Conservation (phyloP, 2,329 filamentous ascomycete genomes). For the Cadophora sp. region DNA sequence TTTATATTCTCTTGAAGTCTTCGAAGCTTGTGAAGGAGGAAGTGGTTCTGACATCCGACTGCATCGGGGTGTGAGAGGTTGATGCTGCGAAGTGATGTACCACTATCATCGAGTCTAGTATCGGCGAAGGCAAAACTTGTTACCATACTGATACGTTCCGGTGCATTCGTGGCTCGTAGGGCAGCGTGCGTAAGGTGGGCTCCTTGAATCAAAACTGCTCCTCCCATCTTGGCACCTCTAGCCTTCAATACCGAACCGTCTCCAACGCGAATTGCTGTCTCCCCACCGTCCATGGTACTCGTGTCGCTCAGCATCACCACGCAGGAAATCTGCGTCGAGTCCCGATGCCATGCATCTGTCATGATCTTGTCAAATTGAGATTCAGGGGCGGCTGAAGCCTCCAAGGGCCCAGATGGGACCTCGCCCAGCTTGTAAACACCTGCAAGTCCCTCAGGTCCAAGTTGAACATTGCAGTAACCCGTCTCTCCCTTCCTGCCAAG, state of each 20-base stretch:
- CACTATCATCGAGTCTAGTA: slow-evolving; percentile 7
- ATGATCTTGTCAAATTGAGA: slow-evolving; percentile 19
- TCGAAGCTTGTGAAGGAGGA: slow-evolving; percentile 19
- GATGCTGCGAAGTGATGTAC: slow-evolving; percentile 19
- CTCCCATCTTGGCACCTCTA: slow-evolving; percentile 38
- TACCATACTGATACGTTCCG: slow-evolving; percentile 22
- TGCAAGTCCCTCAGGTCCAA: slow-evolving; percentile 23
- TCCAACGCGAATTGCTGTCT: slow-evolving; percentile 62
- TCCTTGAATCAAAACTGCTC: slow-evolving; percentile 27
- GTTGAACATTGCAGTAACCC: slow-evolving; percentile 29
- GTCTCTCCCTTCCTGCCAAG: slow-evolving; percentile 28
- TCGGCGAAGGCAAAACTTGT: slow-evolving; percentile 12
- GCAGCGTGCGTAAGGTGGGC: slow-evolving; percentile 24
- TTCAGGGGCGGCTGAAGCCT: neutral
- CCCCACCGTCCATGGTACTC: slow-evolving; percentile 53
- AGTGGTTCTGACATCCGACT: slow-evolving; percentile 8
- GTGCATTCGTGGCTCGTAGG: slow-evolving; percentile 6
- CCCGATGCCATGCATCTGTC: slow-evolving; percentile 52
- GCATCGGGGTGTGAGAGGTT: slow-evolving; percentile 1
- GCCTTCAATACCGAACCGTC: slow-evolving; percentile 49
- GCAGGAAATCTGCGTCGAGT: slow-evolving; percentile 54
- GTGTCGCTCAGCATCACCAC: slow-evolving; percentile 55
- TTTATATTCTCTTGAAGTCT: slow-evolving; percentile 26
- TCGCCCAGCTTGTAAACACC: slow-evolving; percentile 27
- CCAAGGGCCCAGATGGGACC: slow-evolving; percentile 22